Evolutionary conservation across 1,284 basidiomycete genomes (phyloP).

Genomic region (Ustilago vetiveriae): DNA sequence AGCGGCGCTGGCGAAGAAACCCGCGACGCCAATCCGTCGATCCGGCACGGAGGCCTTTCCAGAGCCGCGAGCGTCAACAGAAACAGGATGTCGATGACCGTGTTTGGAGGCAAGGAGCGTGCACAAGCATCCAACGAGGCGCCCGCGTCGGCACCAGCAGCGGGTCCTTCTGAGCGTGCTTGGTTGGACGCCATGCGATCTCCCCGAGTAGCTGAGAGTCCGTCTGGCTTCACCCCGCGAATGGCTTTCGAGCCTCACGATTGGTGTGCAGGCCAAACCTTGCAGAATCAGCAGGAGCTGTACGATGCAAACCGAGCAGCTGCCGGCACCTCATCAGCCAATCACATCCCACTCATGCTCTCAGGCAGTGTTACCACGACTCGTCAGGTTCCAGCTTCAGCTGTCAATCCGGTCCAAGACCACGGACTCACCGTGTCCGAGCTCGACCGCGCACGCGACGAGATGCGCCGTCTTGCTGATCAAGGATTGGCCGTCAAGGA

Average conservation of each 20-base stretch:
- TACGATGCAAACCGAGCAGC: background rate
- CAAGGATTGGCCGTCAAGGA: slow-evolving; percentile 21
- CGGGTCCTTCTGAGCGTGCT: slow-evolving; percentile 18
- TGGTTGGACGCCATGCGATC: slow-evolving; percentile 48
- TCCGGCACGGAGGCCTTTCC: slow-evolving; percentile 21
- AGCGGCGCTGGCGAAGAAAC: slow-evolving; percentile 2
- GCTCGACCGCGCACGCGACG: slow-evolving; percentile 26
- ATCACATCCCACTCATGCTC: slow-evolving; percentile 38
- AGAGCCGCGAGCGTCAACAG: slow-evolving; percentile 16
- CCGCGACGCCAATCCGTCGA: slow-evolving; percentile 1
- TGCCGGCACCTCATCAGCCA: slow-evolving; percentile 8
- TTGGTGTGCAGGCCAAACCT: slow-evolving; percentile 11
- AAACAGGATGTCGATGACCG: slow-evolving; percentile 35
- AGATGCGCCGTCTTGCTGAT: slow-evolving; percentile 36
- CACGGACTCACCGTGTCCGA: slow-evolving; percentile 27
- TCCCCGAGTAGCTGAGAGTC: slow-evolving; percentile 40
- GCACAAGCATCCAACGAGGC: slow-evolving; percentile 6
- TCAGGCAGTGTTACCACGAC: slow-evolving; percentile 9
- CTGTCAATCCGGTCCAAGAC: slow-evolving; percentile 4
- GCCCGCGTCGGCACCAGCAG: background rate
- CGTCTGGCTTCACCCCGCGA: slow-evolving; percentile 46
- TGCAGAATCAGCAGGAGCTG: slow-evolving; percentile 5
- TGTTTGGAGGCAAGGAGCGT: slow-evolving; percentile 44
- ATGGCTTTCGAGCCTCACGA: slow-evolving; percentile 45
- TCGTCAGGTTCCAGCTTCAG: background rate